Evolutionary conservation across 129 eudicot species (phyloP).

Genomic region (Heracleum sosnowskyi): DNA sequence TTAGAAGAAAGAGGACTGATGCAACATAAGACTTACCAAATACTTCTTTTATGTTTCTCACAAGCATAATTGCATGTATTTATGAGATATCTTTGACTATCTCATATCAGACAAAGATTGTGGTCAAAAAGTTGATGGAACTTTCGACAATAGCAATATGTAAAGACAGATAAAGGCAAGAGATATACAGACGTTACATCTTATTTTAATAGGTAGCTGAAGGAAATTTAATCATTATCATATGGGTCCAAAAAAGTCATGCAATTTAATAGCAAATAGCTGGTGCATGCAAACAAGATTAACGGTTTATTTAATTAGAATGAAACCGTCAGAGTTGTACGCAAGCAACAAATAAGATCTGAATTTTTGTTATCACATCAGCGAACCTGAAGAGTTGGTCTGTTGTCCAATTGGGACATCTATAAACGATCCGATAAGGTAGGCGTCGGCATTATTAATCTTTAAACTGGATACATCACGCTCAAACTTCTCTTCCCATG

Average conservation of each 20-base stretch:
- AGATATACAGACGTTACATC: not conserved
- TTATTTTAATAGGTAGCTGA: not conserved
- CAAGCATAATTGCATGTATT: not conserved
- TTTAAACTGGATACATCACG: constrained; percentile 64
- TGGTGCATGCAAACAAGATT: not conserved
- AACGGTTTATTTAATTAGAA: not conserved
- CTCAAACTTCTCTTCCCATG: constrained; percentile 87
- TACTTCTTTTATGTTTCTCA: not conserved
- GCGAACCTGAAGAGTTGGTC: constrained; percentile 62
- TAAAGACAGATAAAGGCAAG: not conserved
- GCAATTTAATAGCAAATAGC: not conserved
- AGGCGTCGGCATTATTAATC: constrained; percentile 47
- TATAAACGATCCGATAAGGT: constrained; percentile 78
- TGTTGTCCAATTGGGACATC: constrained; percentile 97
- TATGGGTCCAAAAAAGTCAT: not conserved
- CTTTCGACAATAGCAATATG: not conserved
- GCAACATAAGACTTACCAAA: not conserved
- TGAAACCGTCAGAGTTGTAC: not conserved
- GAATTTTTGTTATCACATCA: constrained; percentile 14
- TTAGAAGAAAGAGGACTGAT: not conserved
- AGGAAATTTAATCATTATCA: not conserved
- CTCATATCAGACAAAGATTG: not conserved
- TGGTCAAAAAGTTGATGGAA: not conserved
- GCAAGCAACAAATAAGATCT: constrained; percentile 8
- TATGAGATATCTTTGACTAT: not conserved